Evolutionary conservation across 805 yeast species (phyloP), one percentile per base, ranked within the genome.

Genomic region (Metschnikowia continentalis): DNA sequence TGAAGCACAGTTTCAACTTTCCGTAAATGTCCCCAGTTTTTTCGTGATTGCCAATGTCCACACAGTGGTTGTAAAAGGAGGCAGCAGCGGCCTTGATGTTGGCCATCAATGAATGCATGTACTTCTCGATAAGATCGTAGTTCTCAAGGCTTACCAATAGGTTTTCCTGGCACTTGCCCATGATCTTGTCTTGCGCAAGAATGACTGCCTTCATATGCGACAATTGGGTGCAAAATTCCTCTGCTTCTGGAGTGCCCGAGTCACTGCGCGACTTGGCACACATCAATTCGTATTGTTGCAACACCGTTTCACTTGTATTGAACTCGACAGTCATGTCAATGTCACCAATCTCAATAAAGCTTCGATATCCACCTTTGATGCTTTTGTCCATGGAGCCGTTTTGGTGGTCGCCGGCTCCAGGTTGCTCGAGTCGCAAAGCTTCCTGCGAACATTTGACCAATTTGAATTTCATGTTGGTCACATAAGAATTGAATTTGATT

Each of bases 261-360:
- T 35, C 23, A 17, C 23, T 44, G 22, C 46, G 46, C 23, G 46
- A 8, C 20, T 32, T 42, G 7, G 35, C 32, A 26, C 40, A 8
- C 40, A 23, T 17, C 47, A 44, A 35, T 7, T 44, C 47, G 35
- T 32, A 44, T 13, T 44, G 47, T 13, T 36, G 47, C 40, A 44
- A 35, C 17, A 35, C 32, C 14, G 33, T 10, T 23, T 44, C 40
- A n/a, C 40, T 36, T 35, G 23, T 40, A 8, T 15, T n/a, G 23
- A 44, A 44, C 32, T 44, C 47, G 6, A 13, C 15, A 3, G 47
- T 35, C 41, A 44, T 35, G 37, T 44, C 33, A 15, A 44, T 44
- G 15, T 44, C 47, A 6, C 32, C 46, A 10, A 33, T 42, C 13
- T 44, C 33, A 22, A 35, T 23, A 15, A 36, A 35, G 13, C 17